Percentiles rank a stretch among this genome's conserved stretches.
Evolutionary conservation across 176 grass and related monocot species (phyloP).

Genomic region (Luzula sylvatica): DNA sequence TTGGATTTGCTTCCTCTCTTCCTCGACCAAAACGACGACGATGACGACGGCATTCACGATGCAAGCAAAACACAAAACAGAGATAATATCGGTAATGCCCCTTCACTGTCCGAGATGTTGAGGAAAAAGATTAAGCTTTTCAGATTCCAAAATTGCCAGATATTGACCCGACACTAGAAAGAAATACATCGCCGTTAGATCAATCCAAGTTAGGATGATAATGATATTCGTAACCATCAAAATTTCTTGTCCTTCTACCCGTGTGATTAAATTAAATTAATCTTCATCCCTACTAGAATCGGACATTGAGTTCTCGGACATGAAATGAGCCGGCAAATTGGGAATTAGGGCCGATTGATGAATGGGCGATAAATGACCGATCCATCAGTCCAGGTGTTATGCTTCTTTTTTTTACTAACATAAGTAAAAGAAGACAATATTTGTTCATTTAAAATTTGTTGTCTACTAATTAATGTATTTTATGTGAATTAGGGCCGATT

Average conservation of each 20-base stretch:
- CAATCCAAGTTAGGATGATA: background rate
- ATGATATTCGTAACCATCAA: too few species aligned
- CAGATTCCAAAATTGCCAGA: slow-evolving; percentile 99
- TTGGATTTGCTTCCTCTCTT: too few species aligned
- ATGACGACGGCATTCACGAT: too few species aligned
- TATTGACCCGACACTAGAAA: slow-evolving; percentile 69
- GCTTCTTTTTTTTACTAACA: too few species aligned
- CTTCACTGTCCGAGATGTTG: too few species aligned
- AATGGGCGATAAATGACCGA: slow-evolving; percentile 75
- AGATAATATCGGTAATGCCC: too few species aligned
- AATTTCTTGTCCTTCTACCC: background rate
- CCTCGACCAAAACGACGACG: too few species aligned
- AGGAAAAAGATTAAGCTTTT: background rate
- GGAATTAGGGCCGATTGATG: too few species aligned
- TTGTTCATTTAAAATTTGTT: too few species aligned
- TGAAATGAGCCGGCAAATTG: slow-evolving; percentile 71
- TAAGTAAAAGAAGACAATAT: too few species aligned
- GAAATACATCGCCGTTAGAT: slow-evolving; percentile 30
- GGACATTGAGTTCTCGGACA: slow-evolving; percentile 67
- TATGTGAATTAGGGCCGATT: slow-evolving; percentile 45
- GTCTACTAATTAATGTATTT: too few species aligned
- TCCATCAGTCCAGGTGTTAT: slow-evolving; percentile 85
- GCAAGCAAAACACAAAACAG: too few species aligned
- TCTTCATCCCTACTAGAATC: slow-evolving; percentile 92
- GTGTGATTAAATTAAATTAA: slow-evolving; percentile 21